Percentiles rank a stretch among this genome's conserved stretches.
Conservation (phyloP, 805 yeast species). For the Candida tammaniensis region DNA sequence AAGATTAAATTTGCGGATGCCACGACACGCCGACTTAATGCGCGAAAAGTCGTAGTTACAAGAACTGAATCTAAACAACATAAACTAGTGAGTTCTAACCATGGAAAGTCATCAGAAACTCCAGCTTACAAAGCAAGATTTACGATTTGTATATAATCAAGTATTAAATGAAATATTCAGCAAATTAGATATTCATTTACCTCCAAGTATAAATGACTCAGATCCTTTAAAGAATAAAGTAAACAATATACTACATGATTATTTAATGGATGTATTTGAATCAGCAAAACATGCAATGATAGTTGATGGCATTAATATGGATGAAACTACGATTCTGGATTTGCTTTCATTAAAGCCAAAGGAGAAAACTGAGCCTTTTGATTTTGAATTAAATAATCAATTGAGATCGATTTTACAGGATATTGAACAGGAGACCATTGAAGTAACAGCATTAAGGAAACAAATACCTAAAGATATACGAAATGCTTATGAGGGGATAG, state of each 20-base stretch:
- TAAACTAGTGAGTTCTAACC: background rate
- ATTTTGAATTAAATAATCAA: slow-evolving; percentile 56
- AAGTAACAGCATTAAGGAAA: slow-evolving; percentile 53
- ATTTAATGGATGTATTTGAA: slow-evolving; percentile 54
- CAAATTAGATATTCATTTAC: slow-evolving; percentile 50
- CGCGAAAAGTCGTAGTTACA: no score
- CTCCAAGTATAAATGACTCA: slow-evolving; percentile 30
- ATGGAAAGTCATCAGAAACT: slow-evolving; percentile 33
- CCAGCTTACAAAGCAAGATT: slow-evolving; percentile 51
- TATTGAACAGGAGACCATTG: slow-evolving; percentile 62
- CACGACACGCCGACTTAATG: no score
- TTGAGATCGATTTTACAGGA: slow-evolving; percentile 54
- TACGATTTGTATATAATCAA: slow-evolving; percentile 46
- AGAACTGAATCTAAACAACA: background rate
- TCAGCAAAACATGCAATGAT: slow-evolving; percentile 52
- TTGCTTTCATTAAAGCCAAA: slow-evolving; percentile 25
- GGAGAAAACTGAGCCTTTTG: slow-evolving; percentile 66
- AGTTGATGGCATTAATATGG: slow-evolving; percentile 46
- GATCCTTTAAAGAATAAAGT: slow-evolving; percentile 50
- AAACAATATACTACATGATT: slow-evolving; percentile 40
- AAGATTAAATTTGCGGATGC: no score
- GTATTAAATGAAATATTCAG: slow-evolving; percentile 39
- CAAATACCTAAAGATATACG: slow-evolving; percentile 46
- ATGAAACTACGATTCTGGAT: slow-evolving; percentile 20
- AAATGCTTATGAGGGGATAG: slow-evolving; percentile 33